These are phyloP conservation scores for Phytopythium kandeliae DNA, from an alignment of 352 stramenopile species.

Conservation along the genomic window DNA sequence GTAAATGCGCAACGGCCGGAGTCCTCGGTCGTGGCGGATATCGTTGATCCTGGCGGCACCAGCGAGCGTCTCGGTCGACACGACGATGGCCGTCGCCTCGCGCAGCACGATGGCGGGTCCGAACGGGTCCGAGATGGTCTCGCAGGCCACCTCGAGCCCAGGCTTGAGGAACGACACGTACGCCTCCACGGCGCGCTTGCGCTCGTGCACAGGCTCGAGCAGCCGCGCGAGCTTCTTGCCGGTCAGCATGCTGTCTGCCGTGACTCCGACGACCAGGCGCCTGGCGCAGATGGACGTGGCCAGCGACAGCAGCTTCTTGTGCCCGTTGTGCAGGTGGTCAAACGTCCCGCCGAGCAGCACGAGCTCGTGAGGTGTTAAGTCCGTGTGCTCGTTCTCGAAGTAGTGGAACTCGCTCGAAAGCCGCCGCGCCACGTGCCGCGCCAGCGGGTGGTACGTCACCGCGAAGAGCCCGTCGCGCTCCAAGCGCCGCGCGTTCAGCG, in stretches of 20 bases:
- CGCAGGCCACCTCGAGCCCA: conserved; percentile 48
- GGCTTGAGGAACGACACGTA: conserved; percentile 73
- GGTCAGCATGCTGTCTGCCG: conserved; percentile 65
- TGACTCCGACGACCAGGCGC: conserved; percentile 74
- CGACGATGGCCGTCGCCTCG: conserved; percentile 66
- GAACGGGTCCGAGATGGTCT: conserved; percentile 69
- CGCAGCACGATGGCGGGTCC: conserved; percentile 77
- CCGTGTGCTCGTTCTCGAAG: conserved; percentile 66
- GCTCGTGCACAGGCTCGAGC: conserved; percentile 52
- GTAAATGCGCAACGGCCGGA: conserved; percentile 64
- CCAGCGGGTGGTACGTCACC: conserved; percentile 62
- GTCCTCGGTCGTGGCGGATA: conserved; percentile 50
- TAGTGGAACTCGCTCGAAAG: conserved; percentile 53
- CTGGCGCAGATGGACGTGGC: conserved; percentile 49
- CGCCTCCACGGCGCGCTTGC: conserved; percentile 45
- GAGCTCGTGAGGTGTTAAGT: conserved; percentile 45
- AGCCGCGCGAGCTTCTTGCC: conserved; percentile 72
- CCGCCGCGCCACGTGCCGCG: conserved; percentile 39
- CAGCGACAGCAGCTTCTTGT: conserved; percentile 87
- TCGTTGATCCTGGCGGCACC: conserved; percentile 83
- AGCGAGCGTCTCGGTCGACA: conserved; percentile 77
- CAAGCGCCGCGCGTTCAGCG: conserved; percentile 62
- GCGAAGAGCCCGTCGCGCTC: conserved; percentile 41
- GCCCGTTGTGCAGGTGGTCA: conserved; percentile 88
- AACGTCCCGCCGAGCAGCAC: conserved; percentile 85